These are phyloP conservation scores for Talaromyces marneffei DNA, from an alignment of 2,329 filamentous ascomycete genomes.

Conservation along the genomic window DNA sequence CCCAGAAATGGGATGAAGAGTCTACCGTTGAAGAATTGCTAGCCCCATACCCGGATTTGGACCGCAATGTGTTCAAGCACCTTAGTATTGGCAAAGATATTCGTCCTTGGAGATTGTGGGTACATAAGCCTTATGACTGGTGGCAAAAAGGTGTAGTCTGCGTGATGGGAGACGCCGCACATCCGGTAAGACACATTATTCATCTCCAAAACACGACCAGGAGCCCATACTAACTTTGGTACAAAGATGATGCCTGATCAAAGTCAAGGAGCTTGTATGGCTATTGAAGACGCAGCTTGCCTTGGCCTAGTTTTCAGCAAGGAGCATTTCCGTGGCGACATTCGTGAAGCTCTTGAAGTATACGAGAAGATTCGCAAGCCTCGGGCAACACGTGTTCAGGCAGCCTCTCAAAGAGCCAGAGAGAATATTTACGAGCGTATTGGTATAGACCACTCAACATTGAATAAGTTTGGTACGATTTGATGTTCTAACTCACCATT, in stretches of 20 bases:
- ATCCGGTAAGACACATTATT: slow-evolving; percentile 38
- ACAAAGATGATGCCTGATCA: slow-evolving; percentile 60
- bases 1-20: slow-evolving; percentile 55
- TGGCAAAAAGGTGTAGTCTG: slow-evolving; percentile 49
- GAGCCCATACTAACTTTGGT: not conserved
- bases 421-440: slow-evolving; percentile 61
- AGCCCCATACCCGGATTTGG: slow-evolving; percentile 55
- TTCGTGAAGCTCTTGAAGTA: slow-evolving; percentile 44
- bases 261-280: slow-evolving; percentile 64
- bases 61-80: slow-evolving; percentile 52
- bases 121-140: slow-evolving; percentile 52
- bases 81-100: slow-evolving; percentile 58
- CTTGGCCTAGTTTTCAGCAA: slow-evolving; percentile 57
- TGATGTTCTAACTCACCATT: not conserved
- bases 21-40: slow-evolving; percentile 55
- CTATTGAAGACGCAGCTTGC: slow-evolving; percentile 60
- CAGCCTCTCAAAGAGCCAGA: slow-evolving; percentile 52
- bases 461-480: no score
- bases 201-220: not conserved
- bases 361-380: slow-evolving; percentile 53
- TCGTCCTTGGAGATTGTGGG: slow-evolving; percentile 57
- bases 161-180: slow-evolving; percentile 61
- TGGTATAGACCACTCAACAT: slow-evolving; percentile 30
- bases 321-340: slow-evolving; percentile 44
- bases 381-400: slow-evolving; percentile 52